Evolutionary conservation across 495 filamentous ascomycete genomes (phyloP).

Genomic region (Thermothielavioides terrestris): DNA sequence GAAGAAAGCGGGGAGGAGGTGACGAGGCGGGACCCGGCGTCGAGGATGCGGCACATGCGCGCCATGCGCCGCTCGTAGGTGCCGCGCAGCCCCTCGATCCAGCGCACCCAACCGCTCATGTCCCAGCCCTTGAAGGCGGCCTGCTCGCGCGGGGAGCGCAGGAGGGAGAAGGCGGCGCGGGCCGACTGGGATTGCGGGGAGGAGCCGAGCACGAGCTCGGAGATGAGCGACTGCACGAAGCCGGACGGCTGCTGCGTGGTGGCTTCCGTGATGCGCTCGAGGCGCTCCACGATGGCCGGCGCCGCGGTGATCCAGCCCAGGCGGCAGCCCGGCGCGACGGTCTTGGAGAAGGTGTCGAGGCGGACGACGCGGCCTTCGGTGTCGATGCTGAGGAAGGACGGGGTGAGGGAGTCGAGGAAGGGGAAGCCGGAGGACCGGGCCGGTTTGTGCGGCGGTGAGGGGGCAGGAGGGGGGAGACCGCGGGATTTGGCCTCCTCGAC

Average conservation of each 20-base stretch:
- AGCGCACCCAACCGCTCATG: conserved; percentile 78
- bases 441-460: conserved; percentile 15
- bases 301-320: conserved; percentile 81
- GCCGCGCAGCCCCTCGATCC: conserved; percentile 74
- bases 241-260: conserved; percentile 77
- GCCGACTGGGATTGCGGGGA: conserved; percentile 22
- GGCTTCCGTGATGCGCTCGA: conserved; percentile 58
- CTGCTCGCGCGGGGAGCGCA: conserved; percentile 19
- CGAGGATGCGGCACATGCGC: conserved; percentile 60
- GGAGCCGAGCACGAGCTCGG: conserved; percentile 66
- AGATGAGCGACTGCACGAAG: conserved; percentile 76
- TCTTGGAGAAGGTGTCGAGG: conserved; percentile 76
- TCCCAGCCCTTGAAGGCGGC: conserved; percentile 54
- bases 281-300: conserved; percentile 63
- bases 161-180: conserved; percentile 18
- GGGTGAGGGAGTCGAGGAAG: conserved; percentile 79
- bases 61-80: conserved; percentile 78
- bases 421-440: conserved; percentile 58
- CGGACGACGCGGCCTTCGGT: conserved; percentile 79
- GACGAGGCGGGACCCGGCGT: conserved; percentile 53
- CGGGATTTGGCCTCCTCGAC: conserved; percentile 41
- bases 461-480: conserved; percentile 7
- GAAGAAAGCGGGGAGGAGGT: conserved; percentile 31
- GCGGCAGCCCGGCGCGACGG: conserved; percentile 70
- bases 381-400: conserved; percentile 64